Evolutionary conservation across 2,329 filamentous ascomycete genomes (phyloP), one percentile per base, ranked within the genome.

Genomic region (Chaetomium olivaceum): DNA sequence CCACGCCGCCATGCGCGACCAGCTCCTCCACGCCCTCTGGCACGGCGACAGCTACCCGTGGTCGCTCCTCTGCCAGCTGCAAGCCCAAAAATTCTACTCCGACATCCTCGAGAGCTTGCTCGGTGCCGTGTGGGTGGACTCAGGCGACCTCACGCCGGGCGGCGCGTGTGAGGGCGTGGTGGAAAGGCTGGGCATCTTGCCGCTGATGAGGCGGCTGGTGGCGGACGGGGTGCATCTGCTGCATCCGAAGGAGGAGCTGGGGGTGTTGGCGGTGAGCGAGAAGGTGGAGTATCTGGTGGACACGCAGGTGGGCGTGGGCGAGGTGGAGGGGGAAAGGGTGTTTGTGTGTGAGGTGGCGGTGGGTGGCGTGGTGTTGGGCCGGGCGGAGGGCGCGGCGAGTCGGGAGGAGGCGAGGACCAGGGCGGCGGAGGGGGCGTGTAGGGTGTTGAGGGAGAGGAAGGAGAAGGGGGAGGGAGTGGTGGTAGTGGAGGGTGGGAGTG

Each of bases 111-210:
- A 98, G 78, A 86, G 87, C 36, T 75, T 96, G 0, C 77, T 98
- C 0, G 94, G 91, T 0, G 93, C 93, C 0, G 83, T 97, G 0
- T 97, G 91, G 81, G 80, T 97, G 23, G 95, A 98, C 75, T 91
- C 83, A 0, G 90, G 90, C 0, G 82, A 84, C 1, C 74, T 92
- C 16, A 79, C 92, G 16, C 27, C 27, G 3, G 27, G 27, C 3
- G 79, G 79, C 0, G 75, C 74, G 0, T 96, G 92, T 71, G 80
- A 83, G 58, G 73, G 61, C 0, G 82, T 97, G 46, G 75, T 92
- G 0, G 81, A 85, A 54, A 78, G 80, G 0, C 78, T 92, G 3
- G 92, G 92, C 0, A 80, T 97, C 4, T 69, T 93, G 48, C 74
- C 77, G 0, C 86, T 87, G 69, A 76, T 96, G 65, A 78, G 84